Evolutionary conservation across 495 filamentous ascomycete genomes (phyloP), one percentile per base, ranked within the genome.

Genomic region (Talaromyces adpressus): DNA sequence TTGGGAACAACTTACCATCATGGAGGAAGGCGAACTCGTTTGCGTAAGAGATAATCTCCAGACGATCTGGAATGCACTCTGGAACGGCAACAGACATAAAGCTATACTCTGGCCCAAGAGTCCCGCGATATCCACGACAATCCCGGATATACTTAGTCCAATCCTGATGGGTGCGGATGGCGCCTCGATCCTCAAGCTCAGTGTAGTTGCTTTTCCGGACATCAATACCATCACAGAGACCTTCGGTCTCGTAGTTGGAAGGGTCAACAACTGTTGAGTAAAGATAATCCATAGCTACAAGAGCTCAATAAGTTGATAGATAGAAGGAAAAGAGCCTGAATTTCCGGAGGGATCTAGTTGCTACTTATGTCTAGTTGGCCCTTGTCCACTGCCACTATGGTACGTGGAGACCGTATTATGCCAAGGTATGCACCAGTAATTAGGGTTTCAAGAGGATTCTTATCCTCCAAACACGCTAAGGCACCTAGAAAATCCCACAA

Each of bases 11-110:
- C 62, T 29, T 68, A 78, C 73, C 78, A 64, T 81, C 77, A 66
- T 80, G 68, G 3, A 80, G 65, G 61, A 76, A 79, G 9, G 70
- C 75, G 61, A 76, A 75, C 58, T 81, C 79, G 60, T 74, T 75
- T 11, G 72, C 71, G 60, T 81, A 81, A 2, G 70, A 68, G 32
- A 78, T 63, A 6, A 78, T 64, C 65, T 78, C 75, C 1, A 81
- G 67, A 25, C 77, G 62, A 4, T 79, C 78, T 7, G 76, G 77
- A 11, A 75, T 51, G 53, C 72, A 77, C 59, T 81, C 78, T 3
- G 78, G 72, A 32, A 57, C 53, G 11, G 53, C 6, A 16, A 57
- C 18, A 16, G 53, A 7, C 53, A 57, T 57, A 16, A 57, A 57
- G 16, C 16, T 57, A 4, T 16, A 57, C 16, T 23, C 4, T 25